A percentile compares a stretch with the other conserved stretches of the same genome.
Conservation (phyloP, 495 filamentous ascomycete genomes). For the Neurospora sp. region DNA sequence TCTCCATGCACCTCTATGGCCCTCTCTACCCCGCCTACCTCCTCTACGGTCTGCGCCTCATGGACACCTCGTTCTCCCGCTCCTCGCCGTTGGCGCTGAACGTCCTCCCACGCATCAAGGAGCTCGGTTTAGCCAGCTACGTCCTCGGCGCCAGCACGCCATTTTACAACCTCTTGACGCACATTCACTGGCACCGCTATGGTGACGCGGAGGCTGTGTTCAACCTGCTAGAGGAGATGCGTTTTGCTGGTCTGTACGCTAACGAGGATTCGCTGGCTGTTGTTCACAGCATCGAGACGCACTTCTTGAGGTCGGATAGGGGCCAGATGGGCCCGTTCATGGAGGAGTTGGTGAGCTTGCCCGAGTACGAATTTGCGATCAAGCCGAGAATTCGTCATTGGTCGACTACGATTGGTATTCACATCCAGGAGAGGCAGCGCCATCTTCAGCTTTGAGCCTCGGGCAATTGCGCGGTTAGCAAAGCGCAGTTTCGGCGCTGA, state of each 20-base stretch:
- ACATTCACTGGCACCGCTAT: slow-evolving; percentile 52
- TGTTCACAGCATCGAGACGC: slow-evolving; percentile 25
- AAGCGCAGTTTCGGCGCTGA: too few relatives aligned
- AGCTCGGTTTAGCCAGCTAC: slow-evolving; percentile 57
- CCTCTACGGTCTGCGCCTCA: slow-evolving; percentile 49
- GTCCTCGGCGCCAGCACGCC: slow-evolving; percentile 61
- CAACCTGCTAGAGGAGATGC: slow-evolving; percentile 67
- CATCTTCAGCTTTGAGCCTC: not conserved
- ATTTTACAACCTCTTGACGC: slow-evolving; percentile 66
- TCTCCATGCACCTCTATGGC: slow-evolving; percentile 47
- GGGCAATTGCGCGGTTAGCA: too few relatives aligned
- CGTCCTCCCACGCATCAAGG: slow-evolving; percentile 60
- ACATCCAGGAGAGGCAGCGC: slow-evolving; percentile 11
- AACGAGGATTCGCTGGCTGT: slow-evolving; percentile 47
- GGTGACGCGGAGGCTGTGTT: slow-evolving; percentile 51
- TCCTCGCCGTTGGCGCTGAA: slow-evolving; percentile 50
- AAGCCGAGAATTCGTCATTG: slow-evolving; percentile 14
- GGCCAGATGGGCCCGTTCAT: slow-evolving; percentile 21
- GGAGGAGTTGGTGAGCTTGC: slow-evolving; percentile 25
- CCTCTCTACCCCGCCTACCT: slow-evolving; percentile 59
- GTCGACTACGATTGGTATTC: slow-evolving; percentile 7
- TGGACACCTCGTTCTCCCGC: slow-evolving; percentile 49
- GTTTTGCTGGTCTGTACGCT: slow-evolving; percentile 52
- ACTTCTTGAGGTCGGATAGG: slow-evolving; percentile 4
- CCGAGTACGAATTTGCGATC: slow-evolving; percentile 26